phyloP scores from a whole-genome alignment of 225 moss, liverwort and hornwort genomes.

The Asterella californica region DNA sequence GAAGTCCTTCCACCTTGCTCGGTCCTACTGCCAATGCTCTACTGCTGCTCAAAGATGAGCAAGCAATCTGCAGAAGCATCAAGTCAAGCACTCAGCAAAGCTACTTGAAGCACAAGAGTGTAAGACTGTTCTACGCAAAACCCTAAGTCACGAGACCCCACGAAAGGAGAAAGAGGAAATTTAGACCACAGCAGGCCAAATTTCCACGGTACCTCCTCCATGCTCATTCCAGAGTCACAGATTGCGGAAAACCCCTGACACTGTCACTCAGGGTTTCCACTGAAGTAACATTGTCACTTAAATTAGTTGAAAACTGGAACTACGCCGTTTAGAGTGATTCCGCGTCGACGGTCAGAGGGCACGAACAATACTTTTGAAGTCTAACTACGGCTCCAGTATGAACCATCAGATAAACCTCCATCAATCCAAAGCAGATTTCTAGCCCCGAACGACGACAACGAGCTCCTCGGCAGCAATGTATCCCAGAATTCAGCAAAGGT shows the following conservation, averaged over 20 bases:
- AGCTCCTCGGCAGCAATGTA: too few species aligned
- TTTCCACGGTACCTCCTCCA: background rate
- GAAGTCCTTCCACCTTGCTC: conserved; percentile 52
- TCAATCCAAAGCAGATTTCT: too few species aligned
- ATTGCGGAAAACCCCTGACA: too few species aligned
- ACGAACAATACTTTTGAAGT: too few species aligned
- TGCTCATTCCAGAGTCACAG: background rate
- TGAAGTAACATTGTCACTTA: too few species aligned
- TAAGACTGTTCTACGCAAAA: background rate
- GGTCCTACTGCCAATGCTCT: conserved; percentile 51
- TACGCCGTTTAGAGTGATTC: too few species aligned
- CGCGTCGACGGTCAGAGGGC: too few species aligned
- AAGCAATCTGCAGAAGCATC: conserved; percentile 59
- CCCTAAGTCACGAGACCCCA: conserved; percentile 1
- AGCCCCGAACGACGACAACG: too few species aligned
- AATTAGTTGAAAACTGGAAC: too few species aligned
- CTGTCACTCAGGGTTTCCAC: too few species aligned
- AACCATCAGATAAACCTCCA: too few species aligned
- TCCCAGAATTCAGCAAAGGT: background rate
- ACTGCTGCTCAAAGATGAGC: conserved; percentile 59
- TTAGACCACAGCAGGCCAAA: background rate
- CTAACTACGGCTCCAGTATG: too few species aligned
- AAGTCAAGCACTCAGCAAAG: background rate
- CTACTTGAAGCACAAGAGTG: background rate
- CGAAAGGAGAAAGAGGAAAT: background rate